A percentile compares a stretch with the other conserved stretches of the same genome.
Evolutionary conservation across 1,139 yeast genomes (phyloP).

Genomic region (Hyphopichia buzzinii): DNA sequence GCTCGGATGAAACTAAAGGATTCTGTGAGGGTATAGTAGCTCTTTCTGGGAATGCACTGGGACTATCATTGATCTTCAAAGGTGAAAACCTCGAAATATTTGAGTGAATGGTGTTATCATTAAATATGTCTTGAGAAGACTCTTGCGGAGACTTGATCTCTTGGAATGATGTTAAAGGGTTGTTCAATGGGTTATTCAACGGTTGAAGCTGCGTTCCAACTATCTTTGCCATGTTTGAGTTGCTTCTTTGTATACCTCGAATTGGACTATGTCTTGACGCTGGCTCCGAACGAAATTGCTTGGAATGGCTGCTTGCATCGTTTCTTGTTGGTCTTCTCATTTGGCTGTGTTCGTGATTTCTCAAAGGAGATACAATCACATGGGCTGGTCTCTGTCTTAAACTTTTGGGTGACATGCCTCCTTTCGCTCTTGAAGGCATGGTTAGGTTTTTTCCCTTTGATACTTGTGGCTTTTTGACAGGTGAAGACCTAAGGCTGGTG

Average conservation of each 20-base stretch:
- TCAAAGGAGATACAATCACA: constrained; percentile 3
- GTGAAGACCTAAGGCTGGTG: constrained; percentile 3
- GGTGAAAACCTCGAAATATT: constrained; percentile 17
- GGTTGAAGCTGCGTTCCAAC: constrained; percentile 25
- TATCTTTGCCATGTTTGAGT: constrained; percentile 11
- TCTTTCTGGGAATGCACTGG: constrained; percentile 5
- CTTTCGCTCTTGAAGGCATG: neutral
- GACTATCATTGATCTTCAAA: constrained; percentile 12
- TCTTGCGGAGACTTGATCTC: constrained; percentile 2
- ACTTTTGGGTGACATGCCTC: constrained; percentile 5
- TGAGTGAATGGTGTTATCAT: constrained; percentile 8
- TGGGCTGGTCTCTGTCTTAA: neutral
- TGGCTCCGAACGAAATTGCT: constrained; percentile 4
- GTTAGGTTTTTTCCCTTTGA: neutral
- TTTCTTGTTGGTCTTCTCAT: constrained; percentile 1
- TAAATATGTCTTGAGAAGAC: constrained; percentile 4
- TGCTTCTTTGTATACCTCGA: constrained; percentile 10
- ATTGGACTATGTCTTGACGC: constrained; percentile 18
- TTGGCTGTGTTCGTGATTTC: neutral
- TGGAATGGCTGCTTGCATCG: constrained; percentile 6
- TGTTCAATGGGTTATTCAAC: constrained; percentile 24
- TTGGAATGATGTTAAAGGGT: constrained; percentile 14
- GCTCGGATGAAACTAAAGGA: constrained; percentile 5
- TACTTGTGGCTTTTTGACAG: constrained; percentile 5
- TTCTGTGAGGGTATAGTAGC: constrained; percentile 11